Percentiles rank a stretch among this genome's conserved stretches.
phyloP scores from a whole-genome alignment of 495 filamentous ascomycete genomes.

The Hypoxylon crocopeplum region DNA sequence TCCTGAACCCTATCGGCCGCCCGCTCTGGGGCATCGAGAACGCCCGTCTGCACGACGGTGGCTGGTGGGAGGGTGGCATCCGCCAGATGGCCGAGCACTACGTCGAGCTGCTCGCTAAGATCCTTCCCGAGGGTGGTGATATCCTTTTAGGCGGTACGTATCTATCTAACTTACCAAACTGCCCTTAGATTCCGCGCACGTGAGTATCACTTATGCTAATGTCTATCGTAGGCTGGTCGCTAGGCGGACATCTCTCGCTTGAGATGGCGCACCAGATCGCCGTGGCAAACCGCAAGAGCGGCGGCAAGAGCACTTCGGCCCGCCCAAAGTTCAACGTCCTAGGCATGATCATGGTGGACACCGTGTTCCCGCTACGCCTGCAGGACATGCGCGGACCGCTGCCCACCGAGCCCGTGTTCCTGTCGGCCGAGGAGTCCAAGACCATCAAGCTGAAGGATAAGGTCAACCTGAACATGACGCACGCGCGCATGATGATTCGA shows the following conservation, averaged over 20 bases:
- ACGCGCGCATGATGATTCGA: slow-evolving; percentile 46
- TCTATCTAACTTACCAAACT: neutral
- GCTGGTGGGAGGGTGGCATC: slow-evolving; percentile 43
- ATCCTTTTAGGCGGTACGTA: slow-evolving; percentile 39
- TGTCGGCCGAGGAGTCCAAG: slow-evolving; percentile 37
- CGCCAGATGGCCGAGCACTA: slow-evolving; percentile 42
- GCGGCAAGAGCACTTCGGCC: slow-evolving; percentile 5
- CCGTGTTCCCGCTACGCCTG: slow-evolving; percentile 41
- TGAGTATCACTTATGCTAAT: neutral
- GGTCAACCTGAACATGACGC: slow-evolving; percentile 44
- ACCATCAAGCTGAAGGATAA: slow-evolving; percentile 47
- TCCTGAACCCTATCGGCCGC: slow-evolving; percentile 39
- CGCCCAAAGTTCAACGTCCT: slow-evolving; percentile 36
- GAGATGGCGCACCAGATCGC: slow-evolving; percentile 49
- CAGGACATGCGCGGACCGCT: slow-evolving; percentile 15
- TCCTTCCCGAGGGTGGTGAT: slow-evolving; percentile 41
- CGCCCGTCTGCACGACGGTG: slow-evolving; percentile 40
- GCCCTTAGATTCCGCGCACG: neutral
- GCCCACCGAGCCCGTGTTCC: slow-evolving; percentile 22
- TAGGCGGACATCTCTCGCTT: slow-evolving; percentile 51
- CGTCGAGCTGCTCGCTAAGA: slow-evolving; percentile 35
- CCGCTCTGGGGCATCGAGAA: slow-evolving; percentile 47
- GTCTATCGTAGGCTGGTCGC: slow-evolving; percentile 48
- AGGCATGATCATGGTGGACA: slow-evolving; percentile 56
- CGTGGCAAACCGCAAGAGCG: neutral